phyloP scores from a whole-genome alignment of 2,329 filamentous ascomycete species.

The Stachybotrys chartarum region DNA sequence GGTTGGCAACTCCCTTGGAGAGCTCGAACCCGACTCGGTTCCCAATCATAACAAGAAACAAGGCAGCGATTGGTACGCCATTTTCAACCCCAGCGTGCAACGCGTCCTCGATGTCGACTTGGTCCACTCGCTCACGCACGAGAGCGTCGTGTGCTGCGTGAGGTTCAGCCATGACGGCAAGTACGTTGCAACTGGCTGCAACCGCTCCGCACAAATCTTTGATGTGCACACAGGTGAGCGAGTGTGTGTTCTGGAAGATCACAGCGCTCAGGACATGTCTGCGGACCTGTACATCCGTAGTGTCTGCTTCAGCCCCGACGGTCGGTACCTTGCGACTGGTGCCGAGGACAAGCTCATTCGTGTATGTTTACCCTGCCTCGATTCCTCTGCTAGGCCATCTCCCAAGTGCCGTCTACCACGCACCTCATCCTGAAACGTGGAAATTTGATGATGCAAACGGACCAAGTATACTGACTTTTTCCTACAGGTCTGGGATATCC shows the following conservation, averaged over 20 bases:
- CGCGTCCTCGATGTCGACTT: conserved; percentile 89
- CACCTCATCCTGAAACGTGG: not conserved
- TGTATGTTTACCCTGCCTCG: conserved; percentile 43
- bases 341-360: conserved; percentile 97
- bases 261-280: conserved; percentile 68
- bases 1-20: conserved; percentile 62
- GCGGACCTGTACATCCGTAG: conserved; percentile 96
- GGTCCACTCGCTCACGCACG: conserved; percentile 85
- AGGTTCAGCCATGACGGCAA: conserved; percentile 94
- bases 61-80: conserved; percentile 87
- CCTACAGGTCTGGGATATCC: conserved; percentile 86
- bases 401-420: not conserved
- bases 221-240: conserved; percentile 83
- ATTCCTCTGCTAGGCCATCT: not conserved
- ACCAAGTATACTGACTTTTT: conserved; percentile 6
- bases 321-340: conserved; percentile 87
- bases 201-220: conserved; percentile 98
- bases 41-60: conserved; percentile 84
- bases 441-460: not conserved
- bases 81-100: conserved; percentile 90
- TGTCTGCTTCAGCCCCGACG: conserved; percentile 97
- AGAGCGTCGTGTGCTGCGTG: conserved; percentile 97
- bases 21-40: conserved; percentile 79
- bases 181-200: conserved; percentile 94
- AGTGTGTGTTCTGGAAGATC: conserved; percentile 84